Conservation (phyloP, 2,329 filamentous ascomycete species). For the Fusarium haematococcum region DNA sequence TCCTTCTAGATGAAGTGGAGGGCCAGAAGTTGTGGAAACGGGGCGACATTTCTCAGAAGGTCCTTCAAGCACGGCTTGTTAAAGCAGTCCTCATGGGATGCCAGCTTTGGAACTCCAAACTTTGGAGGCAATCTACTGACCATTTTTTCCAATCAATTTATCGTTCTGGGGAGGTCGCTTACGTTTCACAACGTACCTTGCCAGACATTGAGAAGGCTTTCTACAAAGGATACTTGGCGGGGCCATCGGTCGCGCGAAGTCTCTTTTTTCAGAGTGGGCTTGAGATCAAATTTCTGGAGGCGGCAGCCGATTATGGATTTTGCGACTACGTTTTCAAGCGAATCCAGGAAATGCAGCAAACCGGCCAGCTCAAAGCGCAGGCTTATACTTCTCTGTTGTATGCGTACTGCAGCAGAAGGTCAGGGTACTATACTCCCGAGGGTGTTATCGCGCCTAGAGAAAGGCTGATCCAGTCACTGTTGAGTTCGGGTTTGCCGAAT, state of each 20-base stretch:
- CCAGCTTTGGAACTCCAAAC: not conserved
- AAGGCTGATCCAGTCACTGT: not conserved
- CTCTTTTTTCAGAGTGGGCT: too few species aligned
- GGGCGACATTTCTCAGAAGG: not conserved
- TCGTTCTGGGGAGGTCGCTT: not conserved
- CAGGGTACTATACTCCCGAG: too few species aligned
- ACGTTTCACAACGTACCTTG: not conserved
- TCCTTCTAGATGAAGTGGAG: not conserved
- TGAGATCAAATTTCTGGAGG: not conserved
- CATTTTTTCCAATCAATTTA: not conserved
- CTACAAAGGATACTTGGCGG: not conserved
- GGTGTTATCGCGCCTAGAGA: not conserved
- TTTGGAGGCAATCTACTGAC: too few species aligned
- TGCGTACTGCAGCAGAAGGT: not conserved
- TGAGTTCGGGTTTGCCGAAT: not conserved
- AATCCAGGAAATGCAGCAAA: not conserved
- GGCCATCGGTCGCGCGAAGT: fast-evolving
- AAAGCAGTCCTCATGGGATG: not conserved
- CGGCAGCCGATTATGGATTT: not conserved
- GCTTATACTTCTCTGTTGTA: not conserved
- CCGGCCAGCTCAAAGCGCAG: not conserved
- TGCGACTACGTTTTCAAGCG: not conserved
- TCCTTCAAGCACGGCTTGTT: not conserved
- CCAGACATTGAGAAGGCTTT: not conserved
- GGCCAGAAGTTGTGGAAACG: not conserved